Evolutionary conservation across 1,284 basidiomycete genomes (phyloP), one percentile per base, ranked within the genome.

Genomic region (Lentinus polychrous): DNA sequence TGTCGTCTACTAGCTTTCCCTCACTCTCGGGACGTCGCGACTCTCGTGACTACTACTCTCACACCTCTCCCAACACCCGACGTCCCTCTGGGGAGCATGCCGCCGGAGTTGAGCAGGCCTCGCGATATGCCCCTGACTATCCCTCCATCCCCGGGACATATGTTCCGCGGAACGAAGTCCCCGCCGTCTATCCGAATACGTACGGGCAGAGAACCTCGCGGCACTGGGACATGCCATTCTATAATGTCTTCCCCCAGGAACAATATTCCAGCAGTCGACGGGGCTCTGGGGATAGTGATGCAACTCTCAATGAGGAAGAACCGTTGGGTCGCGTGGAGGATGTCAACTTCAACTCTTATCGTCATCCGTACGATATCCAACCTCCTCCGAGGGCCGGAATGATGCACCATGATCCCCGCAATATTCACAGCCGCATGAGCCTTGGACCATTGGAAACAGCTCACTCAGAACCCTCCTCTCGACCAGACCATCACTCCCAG

Each of bases 311-410:
- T 8, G 44, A 45, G 4, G 42, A 43, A 3, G 31, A 41, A 32
- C 20, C 4, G 8, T 8, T 10, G 18, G 34, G 22, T 2, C 38
- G 22, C 11, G 39, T 15, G 6, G n/a, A 43, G 12, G 38, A 49
- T 8, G 60, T 66, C 46, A 70, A 64, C 55, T 77, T 67, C 54
- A 68, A 74, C 8, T 79, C 79, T 2, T 76, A 79, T 61, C 65
- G 70, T 43, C 78, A 83, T 53, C 78, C 80, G 14, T 74, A 79
- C 53, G 76, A 81, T 39, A 81, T 84, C 45, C 65, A 62, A n/a
- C 69, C 77, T 8, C 81, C 81, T 3, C 58, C 63, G 38, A 59
- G 64, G 47, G 67, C 66, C 36, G 27, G 59, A 55, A 46, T 55
- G 47, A 17, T 65, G 39, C 12, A 12, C 17, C 8, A 40, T 22